Percentiles rank a stretch among this genome's conserved stretches.
These are phyloP conservation scores for Parsonsia alboflavescens DNA, from an alignment of 257 asterid species.

Conservation along the genomic window DNA sequence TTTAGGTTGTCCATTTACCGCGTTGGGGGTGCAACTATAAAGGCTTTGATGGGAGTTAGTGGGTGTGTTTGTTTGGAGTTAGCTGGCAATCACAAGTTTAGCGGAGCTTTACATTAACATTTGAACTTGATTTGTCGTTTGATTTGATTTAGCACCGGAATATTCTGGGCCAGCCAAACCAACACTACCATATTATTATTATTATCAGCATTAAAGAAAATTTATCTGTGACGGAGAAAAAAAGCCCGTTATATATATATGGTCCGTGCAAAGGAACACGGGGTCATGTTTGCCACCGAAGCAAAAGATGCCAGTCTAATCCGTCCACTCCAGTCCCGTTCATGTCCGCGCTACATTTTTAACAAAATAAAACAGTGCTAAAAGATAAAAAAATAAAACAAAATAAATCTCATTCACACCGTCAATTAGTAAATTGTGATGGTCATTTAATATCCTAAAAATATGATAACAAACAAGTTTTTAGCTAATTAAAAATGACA, in stretches of 20 bases:
- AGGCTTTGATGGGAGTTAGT: slow-evolving; percentile 25
- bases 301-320: slow-evolving; percentile 15
- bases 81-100: slow-evolving; percentile 56
- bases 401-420: too few relatives aligned
- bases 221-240: neutral
- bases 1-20: slow-evolving; percentile 20
- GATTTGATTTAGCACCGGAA: slow-evolving; percentile 13
- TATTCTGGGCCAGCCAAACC: neutral
- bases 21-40: slow-evolving; percentile 1
- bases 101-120: slow-evolving; percentile 13
- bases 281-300: slow-evolving; percentile 9
- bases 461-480: too few relatives aligned
- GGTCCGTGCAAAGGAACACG: slow-evolving; percentile 4
- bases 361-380: too few relatives aligned
- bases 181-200: neutral
- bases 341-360: too few relatives aligned
- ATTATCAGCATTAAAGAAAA: neutral
- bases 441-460: too few relatives aligned
- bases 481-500: too few relatives aligned
- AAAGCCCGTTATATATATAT: neutral
- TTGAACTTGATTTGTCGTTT: slow-evolving; percentile 14
- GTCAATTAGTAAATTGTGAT: too few relatives aligned
- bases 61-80: slow-evolving; percentile 25
- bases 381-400: too few relatives aligned
- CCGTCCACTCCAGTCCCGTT: slow-evolving; percentile 14